These are phyloP conservation scores for Saccharomycopsis sp. DNA, from an alignment of 805 yeast genomes.

Conservation along the genomic window DNA sequence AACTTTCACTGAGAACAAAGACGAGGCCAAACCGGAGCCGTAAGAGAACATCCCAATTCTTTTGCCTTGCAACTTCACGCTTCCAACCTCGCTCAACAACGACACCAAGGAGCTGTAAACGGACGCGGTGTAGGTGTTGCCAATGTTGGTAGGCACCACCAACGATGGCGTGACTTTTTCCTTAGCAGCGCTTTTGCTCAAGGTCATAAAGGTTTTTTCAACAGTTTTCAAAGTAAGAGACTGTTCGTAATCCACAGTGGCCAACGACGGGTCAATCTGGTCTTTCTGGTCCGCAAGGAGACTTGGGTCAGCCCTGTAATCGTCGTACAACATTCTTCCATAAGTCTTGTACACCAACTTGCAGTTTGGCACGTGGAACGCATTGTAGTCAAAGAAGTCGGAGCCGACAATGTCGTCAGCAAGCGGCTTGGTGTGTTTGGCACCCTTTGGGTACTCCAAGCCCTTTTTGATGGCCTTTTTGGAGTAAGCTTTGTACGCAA, in stretches of 20 bases:
- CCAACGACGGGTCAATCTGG: constrained; percentile 38
- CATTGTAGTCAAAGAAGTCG: constrained; percentile 78
- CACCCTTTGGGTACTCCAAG: constrained; percentile 21
- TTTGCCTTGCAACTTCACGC: constrained; percentile 66
- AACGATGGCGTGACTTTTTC: constrained; percentile 73
- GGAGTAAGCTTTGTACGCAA: constrained; percentile 75
- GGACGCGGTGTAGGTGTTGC: constrained; percentile 96
- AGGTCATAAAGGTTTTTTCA: constrained; percentile 79
- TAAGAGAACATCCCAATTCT: constrained; percentile 91
- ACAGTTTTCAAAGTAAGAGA: constrained; percentile 70
- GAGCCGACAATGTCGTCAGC: constrained; percentile 54
- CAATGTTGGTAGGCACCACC: constrained; percentile 88
- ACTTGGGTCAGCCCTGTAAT: constrained; percentile 63
- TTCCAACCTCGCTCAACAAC: constrained; percentile 63
- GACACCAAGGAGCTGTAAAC: constrained; percentile 84
- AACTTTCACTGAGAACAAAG: constrained; percentile 72
- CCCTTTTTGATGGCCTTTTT: constrained; percentile 56
- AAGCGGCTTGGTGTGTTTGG: constrained; percentile 32
- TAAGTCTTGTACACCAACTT: constrained; percentile 87
- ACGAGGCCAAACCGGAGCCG: constrained; percentile 96
- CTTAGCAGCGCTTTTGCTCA: constrained; percentile 57
- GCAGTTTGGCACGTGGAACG: constrained; percentile 98
- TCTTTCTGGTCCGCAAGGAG: constrained; percentile 42
- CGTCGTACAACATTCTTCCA: constrained; percentile 87
- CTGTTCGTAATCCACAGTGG: constrained; percentile 56